Base-by-base conservation (phyloP, 768 basidiomycete species). In the Goffeauzyma gilvescens region DNA sequence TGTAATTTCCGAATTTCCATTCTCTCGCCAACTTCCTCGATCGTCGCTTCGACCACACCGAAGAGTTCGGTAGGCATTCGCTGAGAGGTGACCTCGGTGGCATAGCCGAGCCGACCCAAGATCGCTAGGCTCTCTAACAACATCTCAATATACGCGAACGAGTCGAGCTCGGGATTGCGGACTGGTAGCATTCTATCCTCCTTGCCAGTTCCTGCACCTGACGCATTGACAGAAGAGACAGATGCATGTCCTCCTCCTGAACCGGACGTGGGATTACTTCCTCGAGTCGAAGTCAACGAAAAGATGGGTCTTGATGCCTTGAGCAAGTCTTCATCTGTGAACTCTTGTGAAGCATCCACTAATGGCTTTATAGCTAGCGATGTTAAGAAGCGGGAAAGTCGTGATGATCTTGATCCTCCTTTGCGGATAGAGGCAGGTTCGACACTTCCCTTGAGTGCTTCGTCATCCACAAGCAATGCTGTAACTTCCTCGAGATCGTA, bases 61-160 rank as follows among this genome's bases (percentile, higher is more conserved):
- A 77, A 90, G 17, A 96, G 72, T 64, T 98, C 93, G 37, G 71
- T 68, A 1, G 81, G 74, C 3, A 93, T 66, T 38, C 87, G 75
- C 60, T 95, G 87, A 5, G 76, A 69, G 33, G 96, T 69, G 38
- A 71, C 74, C 54, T 98, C 93, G 13, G 96, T 67, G 5, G 77
- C 82, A 42, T 67, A 75, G 2, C 83, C 84, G 2, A 96, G 71
- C 57, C 82, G 81, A 6, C 89, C 90, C 12, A 98, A 69, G 2
- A 86, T 78, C 12, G 86, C 79, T 10, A 96, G 69, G n/a, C 87
- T 81, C 62, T 96, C 93, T 6, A 96, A 67, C 5, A 96, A 69
- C 2, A 75, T 81, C 65, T 95, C 93, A 51, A 96, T 78, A 55
- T 95, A 96, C 4, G 75, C 65, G 63, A 93, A 98, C 0, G 85